Evolutionary conservation across 2,329 filamentous ascomycete species (phyloP).

Genomic region (Phaeoacremonium minimum): DNA sequence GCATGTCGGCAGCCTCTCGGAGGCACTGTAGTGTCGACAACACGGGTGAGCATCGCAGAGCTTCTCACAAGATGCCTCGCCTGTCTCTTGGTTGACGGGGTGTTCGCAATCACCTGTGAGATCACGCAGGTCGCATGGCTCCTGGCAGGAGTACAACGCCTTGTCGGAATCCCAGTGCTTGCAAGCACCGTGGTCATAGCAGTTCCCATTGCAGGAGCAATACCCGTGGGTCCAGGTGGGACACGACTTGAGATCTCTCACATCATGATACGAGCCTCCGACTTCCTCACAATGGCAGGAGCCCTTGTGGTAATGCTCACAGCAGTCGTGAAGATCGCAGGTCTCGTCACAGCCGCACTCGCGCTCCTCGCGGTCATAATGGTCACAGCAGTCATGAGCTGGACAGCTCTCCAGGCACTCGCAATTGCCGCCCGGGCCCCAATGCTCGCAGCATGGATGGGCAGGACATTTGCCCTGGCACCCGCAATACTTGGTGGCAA

Average conservation of each 20-base stretch:
- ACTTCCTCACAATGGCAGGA: background rate
- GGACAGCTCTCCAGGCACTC: background rate
- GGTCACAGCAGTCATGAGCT: background rate
- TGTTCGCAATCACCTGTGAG: too few relatives aligned
- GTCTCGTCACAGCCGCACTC: background rate
- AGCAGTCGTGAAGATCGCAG: background rate
- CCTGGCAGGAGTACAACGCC: background rate
- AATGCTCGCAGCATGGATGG: slow-evolving; percentile 1
- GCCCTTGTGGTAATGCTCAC: background rate
- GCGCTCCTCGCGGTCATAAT: background rate
- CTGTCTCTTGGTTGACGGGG: too few relatives aligned
- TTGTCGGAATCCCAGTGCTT: background rate
- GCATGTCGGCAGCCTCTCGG: background rate
- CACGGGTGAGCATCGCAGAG: background rate
- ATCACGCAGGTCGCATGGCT: background rate
- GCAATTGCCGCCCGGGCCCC: background rate
- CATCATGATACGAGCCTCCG: background rate
- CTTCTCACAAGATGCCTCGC: too few relatives aligned
- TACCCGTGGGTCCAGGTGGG: background rate
- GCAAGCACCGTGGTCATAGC: background rate
- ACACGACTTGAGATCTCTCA: background rate
- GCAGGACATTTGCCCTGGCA: background rate
- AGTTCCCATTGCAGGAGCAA: too few relatives aligned
- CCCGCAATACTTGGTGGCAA: background rate
- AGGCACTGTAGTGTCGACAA: background rate